phyloP scores from a whole-genome alignment of 257 asterid species.

The Solanum chiquidenum region DNA sequence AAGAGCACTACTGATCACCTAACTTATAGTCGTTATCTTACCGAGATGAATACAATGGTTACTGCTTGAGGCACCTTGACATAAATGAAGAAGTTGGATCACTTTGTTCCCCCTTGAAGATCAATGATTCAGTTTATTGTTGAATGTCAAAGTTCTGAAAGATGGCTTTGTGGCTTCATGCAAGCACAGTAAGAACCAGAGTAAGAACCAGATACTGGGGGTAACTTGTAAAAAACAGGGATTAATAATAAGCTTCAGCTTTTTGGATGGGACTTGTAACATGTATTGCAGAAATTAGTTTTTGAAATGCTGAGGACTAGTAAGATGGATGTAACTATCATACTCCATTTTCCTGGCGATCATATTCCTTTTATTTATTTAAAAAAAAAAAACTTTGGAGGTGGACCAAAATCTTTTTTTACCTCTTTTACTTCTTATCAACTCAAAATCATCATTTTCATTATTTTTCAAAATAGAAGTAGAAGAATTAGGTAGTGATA shows the following conservation, averaged over 20 bases:
- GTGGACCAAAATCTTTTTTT: not conserved
- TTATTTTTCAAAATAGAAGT: not conserved
- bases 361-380: not conserved
- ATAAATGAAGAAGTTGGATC: not conserved
- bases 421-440: not conserved
- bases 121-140: not conserved
- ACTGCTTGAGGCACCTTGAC: conserved; percentile 1
- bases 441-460: not conserved
- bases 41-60: conserved; percentile 43
- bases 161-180: not conserved
- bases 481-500: not conserved
- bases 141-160: not conserved
- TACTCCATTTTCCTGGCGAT: not conserved
- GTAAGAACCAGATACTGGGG: not conserved
- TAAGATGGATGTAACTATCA: not conserved
- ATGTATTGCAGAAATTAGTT: not conserved
- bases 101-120: not conserved
- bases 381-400: not conserved
- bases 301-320: not conserved
- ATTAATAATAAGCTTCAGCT: not conserved
- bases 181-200: not conserved
- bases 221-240: not conserved
- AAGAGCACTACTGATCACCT: conserved; percentile 57
- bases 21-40: conserved; percentile 29
- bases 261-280: not conserved